Evolutionary conservation across 75 land plant genomes (phyloP).

Genomic region (Isoetes taiwanensis): DNA sequence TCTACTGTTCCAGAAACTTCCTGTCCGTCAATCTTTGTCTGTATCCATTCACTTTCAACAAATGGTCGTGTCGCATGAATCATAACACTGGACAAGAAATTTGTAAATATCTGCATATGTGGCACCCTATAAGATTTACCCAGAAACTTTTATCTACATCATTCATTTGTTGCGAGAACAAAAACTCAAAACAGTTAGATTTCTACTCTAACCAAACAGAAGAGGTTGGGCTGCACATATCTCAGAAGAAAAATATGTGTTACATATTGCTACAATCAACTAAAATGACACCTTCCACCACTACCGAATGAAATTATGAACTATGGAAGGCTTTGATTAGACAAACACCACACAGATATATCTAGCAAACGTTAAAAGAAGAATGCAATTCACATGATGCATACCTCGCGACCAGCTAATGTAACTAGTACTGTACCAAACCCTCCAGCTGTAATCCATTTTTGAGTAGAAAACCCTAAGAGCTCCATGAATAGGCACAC

Average conservation of each 20-base stretch:
- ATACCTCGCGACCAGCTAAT: slow-evolving; percentile 95
- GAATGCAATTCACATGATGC: too few relatives aligned
- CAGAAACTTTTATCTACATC: too few relatives aligned
- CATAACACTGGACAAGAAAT: slow-evolving; percentile 87
- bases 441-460: slow-evolving; percentile 93
- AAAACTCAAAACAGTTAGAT: background rate
- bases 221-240: background rate
- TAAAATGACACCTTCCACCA: too few relatives aligned
- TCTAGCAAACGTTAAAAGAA: too few relatives aligned
- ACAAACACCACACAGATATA: too few relatives aligned
- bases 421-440: slow-evolving; percentile 89
- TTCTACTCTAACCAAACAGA: background rate
- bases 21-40: slow-evolving; percentile 90
- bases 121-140: background rate
- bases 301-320: background rate
- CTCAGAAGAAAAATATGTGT: background rate
- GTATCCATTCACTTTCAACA: slow-evolving; percentile 89
- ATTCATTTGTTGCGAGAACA: too few relatives aligned
- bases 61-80: slow-evolving; percentile 95
- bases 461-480: slow-evolving; percentile 85
- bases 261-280: too few relatives aligned
- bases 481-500: slow-evolving; percentile 87
- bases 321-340: background rate
- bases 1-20: slow-evolving; percentile 98
- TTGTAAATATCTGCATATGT: slow-evolving; percentile 74